phyloP scores from a whole-genome alignment of 2,329 filamentous ascomycete species.

The Fonsecaea nubica region DNA sequence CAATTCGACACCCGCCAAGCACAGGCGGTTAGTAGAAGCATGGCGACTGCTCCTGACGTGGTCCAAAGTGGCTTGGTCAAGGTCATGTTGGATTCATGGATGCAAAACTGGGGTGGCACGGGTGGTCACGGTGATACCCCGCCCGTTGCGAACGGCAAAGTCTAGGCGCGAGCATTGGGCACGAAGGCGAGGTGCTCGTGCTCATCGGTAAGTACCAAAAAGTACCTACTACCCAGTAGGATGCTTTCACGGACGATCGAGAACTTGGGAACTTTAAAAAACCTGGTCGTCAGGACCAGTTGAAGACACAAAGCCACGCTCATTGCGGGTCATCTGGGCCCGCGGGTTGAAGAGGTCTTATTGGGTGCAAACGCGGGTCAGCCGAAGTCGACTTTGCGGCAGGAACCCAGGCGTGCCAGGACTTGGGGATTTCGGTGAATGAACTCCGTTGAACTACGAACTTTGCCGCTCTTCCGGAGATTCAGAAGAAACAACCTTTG shows the following conservation, averaged over 20 bases:
- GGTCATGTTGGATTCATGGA: constrained; percentile 19
- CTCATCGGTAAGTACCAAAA: too few relatives aligned
- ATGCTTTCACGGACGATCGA: neutral
- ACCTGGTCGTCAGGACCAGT: neutral
- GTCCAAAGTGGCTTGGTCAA: constrained; percentile 13
- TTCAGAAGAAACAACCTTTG: neutral
- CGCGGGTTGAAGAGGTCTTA: neutral
- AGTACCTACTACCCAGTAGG: neutral
- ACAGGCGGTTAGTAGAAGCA: constrained; percentile 10
- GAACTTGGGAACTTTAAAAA: neutral
- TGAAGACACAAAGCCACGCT: neutral
- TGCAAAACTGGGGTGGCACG: constrained; percentile 14
- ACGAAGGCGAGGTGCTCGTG: neutral
- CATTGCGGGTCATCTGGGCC: neutral
- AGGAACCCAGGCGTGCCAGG: neutral
- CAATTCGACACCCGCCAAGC: constrained; percentile 9
- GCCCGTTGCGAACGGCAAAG: neutral
- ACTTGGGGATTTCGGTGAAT: neutral
- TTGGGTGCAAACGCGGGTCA: neutral
- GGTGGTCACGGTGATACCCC: neutral
- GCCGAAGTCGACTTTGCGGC: neutral
- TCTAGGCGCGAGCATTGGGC: neutral
- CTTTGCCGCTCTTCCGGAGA: neutral
- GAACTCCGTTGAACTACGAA: neutral
- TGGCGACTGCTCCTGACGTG: constrained; percentile 7